phyloP scores from a whole-genome alignment of 495 filamentous ascomycete species.

The Penicillium malachiteum region DNA sequence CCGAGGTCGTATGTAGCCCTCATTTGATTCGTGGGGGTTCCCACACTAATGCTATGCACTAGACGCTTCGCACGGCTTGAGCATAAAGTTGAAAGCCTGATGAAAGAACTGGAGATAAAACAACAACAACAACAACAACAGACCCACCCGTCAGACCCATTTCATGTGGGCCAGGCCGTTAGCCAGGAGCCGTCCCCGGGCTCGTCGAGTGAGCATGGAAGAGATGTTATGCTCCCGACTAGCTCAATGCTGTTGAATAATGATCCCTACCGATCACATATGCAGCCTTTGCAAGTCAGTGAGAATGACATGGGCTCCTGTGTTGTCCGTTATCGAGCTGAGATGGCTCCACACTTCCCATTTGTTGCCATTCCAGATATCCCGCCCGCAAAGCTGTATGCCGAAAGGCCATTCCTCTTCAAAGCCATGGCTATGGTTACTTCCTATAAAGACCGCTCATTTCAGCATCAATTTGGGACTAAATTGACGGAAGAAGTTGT shows the following conservation, averaged over 20 bases:
- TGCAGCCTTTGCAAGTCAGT: not conserved
- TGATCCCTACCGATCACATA: not conserved
- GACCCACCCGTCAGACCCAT: not conserved
- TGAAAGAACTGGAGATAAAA: not conserved
- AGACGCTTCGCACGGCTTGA: slow-evolving; percentile 13
- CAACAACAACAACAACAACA: not conserved
- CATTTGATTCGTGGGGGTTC: not conserved
- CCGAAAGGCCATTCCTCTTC: slow-evolving; percentile 8
- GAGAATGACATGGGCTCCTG: not conserved
- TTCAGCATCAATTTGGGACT: slow-evolving; percentile 3
- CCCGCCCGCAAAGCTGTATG: not conserved
- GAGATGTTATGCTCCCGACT: not conserved
- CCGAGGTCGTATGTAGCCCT: slow-evolving; percentile 8
- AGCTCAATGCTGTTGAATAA: not conserved
- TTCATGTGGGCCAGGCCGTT: not conserved
- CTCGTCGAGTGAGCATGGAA: not conserved
- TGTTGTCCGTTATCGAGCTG: slow-evolving; percentile 4
- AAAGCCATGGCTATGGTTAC: slow-evolving; percentile 12
- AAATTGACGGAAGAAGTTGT: slow-evolving; percentile 6
- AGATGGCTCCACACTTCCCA: slow-evolving; percentile 7
- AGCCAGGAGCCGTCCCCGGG: not conserved
- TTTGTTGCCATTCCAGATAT: slow-evolving; percentile 8
- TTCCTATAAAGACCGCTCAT: slow-evolving; percentile 5
- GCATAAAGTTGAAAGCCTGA: slow-evolving; percentile 3
- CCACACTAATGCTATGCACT: not conserved